Evolutionary conservation across 345 rosid genomes (phyloP).

Genomic region (Eutrema japonicum): DNA sequence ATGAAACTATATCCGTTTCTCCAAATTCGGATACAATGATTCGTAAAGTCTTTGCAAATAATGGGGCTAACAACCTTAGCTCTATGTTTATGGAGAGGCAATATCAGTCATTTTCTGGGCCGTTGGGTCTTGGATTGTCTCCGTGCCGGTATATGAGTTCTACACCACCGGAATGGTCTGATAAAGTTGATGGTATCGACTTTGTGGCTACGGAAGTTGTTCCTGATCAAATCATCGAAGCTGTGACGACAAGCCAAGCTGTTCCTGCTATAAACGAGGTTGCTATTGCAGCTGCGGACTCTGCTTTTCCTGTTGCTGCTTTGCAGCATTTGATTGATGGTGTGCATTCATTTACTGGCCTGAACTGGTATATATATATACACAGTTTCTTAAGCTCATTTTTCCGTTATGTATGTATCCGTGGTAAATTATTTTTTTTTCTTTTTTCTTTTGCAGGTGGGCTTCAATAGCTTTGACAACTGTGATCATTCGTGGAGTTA

Average conservation of each 20-base stretch:
- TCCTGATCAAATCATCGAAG: conserved; percentile 42
- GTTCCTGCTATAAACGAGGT: conserved; percentile 59
- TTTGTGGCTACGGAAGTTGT: conserved; percentile 49
- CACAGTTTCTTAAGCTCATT: not conserved
- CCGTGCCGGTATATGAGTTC: conserved; percentile 49
- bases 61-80: conserved; percentile 26
- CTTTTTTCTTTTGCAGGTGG: conserved; percentile 47
- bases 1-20: conserved; percentile 21
- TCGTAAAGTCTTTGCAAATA: conserved; percentile 16
- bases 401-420: not conserved
- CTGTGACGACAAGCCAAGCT: conserved; percentile 50
- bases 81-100: conserved; percentile 36
- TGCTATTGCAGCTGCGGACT: conserved; percentile 78
- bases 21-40: conserved; percentile 10
- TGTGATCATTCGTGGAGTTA: conserved; percentile 51
- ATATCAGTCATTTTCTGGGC: conserved; percentile 18
- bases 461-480: conserved; percentile 57
- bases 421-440: not conserved
- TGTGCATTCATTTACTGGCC: conserved; percentile 62
- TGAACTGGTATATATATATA: conserved; percentile 50
- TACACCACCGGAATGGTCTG: conserved; percentile 46
- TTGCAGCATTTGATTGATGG: conserved; percentile 63
- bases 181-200: conserved; percentile 47
- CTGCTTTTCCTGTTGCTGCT: conserved; percentile 64
- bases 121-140: conserved; percentile 40